A percentile compares a stretch with the other conserved stretches of the same genome.
Conservation (phyloP, 2,329 filamentous ascomycete species). For the Dothistroma pini region DNA sequence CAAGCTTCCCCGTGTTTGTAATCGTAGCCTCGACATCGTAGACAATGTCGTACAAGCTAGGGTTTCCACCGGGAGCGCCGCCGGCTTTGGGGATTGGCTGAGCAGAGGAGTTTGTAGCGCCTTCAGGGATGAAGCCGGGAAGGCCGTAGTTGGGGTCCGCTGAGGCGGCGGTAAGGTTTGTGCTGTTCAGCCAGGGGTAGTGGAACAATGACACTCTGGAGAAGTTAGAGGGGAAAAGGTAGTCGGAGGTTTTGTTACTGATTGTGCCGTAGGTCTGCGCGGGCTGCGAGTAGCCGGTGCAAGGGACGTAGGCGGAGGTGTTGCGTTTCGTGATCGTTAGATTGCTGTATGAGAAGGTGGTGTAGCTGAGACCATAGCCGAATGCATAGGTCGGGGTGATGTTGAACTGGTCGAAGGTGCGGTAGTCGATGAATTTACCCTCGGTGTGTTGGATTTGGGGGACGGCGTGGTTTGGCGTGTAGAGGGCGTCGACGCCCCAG, state of each 20-base stretch:
- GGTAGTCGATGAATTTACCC: constrained; percentile 78
- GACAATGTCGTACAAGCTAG: constrained; percentile 62
- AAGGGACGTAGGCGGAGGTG: constrained; percentile 54
- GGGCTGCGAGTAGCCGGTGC: constrained; percentile 55
- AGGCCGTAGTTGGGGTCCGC: constrained; percentile 58
- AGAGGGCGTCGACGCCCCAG: constrained; percentile 30
- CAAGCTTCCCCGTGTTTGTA: constrained; percentile 51
- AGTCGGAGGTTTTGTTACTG: constrained; percentile 51
- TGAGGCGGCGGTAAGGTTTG: constrained; percentile 55
- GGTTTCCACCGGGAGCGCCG: constrained; percentile 59
- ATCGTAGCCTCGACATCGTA: constrained; percentile 64
- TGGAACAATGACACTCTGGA: constrained; percentile 54
- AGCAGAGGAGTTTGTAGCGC: constrained; percentile 53
- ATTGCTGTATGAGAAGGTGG: constrained; percentile 69
- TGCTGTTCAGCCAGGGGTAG: constrained; percentile 66
- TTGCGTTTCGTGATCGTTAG: constrained; percentile 41
- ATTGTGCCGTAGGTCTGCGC: constrained; percentile 62
- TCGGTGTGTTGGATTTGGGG: constrained; percentile 40
- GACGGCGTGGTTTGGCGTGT: constrained; percentile 39
- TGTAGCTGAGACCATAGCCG: constrained; percentile 60
- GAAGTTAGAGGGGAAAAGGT: constrained; percentile 60
- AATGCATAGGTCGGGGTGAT: constrained; percentile 50
- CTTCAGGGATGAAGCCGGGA: constrained; percentile 57
- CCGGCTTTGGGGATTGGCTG: constrained; percentile 60
- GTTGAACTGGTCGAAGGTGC: constrained; percentile 43